Percentiles rank a stretch among this genome's conserved stretches.
Conservation (phyloP, 129 eudicot genomes). For the Helichrysum umbraculigerum region DNA sequence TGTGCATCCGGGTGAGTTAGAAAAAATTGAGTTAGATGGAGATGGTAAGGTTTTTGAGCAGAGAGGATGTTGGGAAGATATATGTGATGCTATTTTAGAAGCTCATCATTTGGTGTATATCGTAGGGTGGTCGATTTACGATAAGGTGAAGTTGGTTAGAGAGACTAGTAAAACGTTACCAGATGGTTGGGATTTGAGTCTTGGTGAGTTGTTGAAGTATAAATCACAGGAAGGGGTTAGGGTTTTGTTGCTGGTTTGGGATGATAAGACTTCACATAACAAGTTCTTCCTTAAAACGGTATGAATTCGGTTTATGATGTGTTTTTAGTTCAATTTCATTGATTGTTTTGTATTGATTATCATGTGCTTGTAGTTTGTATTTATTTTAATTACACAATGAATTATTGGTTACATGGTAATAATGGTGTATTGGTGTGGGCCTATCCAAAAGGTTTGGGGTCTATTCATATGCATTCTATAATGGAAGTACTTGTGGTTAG, state of each 20-base stretch:
- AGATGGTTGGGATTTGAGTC: slow-evolving; percentile 51
- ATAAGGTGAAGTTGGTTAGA: slow-evolving; percentile 80
- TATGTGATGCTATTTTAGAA: slow-evolving; percentile 78
- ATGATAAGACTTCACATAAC: slow-evolving; percentile 81
- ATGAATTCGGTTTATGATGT: background rate
- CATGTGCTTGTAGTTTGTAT: background rate
- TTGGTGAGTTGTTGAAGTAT: slow-evolving; percentile 76
- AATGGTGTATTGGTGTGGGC: slow-evolving; percentile 18
- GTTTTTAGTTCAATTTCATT: slow-evolving; percentile 13
- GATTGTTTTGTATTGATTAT: background rate
- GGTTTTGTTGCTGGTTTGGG: slow-evolving; percentile 86
- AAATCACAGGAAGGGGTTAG: slow-evolving; percentile 93
- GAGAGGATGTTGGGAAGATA: slow-evolving; percentile 79
- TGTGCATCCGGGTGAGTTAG: slow-evolving; percentile 43
- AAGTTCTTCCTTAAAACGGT: slow-evolving; percentile 79
- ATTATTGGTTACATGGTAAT: background rate
- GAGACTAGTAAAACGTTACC: slow-evolving; percentile 61
- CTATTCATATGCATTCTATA: slow-evolving; percentile 17
- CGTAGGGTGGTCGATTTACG: slow-evolving; percentile 81
- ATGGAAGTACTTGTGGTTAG: slow-evolving; percentile 13
- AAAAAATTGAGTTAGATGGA: slow-evolving; percentile 56
- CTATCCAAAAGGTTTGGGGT: slow-evolving; percentile 15
- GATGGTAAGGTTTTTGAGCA: slow-evolving; percentile 36
- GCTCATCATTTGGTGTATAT: slow-evolving; percentile 82
- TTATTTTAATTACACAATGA: background rate